Base-by-base conservation (phyloP, 306 rosid species). In the Sicyos edulis region DNA sequence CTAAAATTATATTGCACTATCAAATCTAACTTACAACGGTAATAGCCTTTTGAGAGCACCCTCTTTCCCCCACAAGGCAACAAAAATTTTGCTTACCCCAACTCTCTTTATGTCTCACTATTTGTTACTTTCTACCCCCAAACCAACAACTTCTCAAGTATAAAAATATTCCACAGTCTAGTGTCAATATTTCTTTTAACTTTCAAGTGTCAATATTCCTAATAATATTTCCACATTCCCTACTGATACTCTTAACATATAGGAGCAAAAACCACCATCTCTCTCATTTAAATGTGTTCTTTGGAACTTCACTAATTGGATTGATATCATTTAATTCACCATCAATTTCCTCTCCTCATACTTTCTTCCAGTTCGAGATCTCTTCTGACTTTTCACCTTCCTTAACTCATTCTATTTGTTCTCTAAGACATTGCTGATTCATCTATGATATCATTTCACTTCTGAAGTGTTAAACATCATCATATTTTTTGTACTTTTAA, bases 301-400 rank as follows among this genome's bases (percentile, higher is more conserved):
- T 26, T 22, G 10, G 40, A 58, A 37, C 40, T 22, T 58, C 64
- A 17, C 37, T 58, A 58, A 16, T 58, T 22, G 13, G 0, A 29
- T 13, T 6, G 1, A 58, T 59, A 59, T 26, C 65, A 13, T 59
- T 26, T 59, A 59, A 59, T 26, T 26, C 65, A 2, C 44, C 44
- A 26, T 14, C 44, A 59, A 0, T 40, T 26, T 59, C 44, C 15
- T 26, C 44, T 13, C 6, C 65, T 13, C 10, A 26, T 59, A 40
- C 16, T 9, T 24, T 58, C 20, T 59, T 13, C 19, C 11, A 13
- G 5, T 60, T 4, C 11, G 10, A 60, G 66, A 60, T 60, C 11
- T 60, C 20, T 60, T 60, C 66, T 60, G 20, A 29, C 10, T 60
- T 29, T 60, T 60, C 64, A 22, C 20, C 65, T 26, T 14, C 66